Evolutionary conservation across 176 grass and related monocot genomes (phyloP).

Genomic region (Microstegium vimineum): DNA sequence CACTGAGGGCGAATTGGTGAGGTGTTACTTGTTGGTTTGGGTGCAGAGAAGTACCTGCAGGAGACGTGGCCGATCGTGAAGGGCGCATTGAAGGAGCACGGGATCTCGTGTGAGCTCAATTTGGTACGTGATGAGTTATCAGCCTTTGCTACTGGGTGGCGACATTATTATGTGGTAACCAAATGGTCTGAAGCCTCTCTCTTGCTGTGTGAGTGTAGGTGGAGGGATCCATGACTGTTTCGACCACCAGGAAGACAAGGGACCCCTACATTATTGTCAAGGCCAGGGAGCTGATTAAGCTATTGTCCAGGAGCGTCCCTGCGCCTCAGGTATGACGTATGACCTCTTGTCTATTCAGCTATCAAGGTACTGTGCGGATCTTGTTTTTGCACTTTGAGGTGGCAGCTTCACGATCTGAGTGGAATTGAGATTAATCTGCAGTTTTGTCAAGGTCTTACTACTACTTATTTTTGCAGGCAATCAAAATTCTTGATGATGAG

Average conservation of each 20-base stretch:
- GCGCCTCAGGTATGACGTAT: slow-evolving; percentile 75
- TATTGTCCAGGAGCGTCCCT: slow-evolving; percentile 87
- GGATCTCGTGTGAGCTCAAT: slow-evolving; percentile 86
- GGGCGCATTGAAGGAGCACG: slow-evolving; percentile 68
- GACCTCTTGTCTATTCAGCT: neutral
- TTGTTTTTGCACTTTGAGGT: neutral
- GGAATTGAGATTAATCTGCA: neutral
- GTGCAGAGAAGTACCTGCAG: slow-evolving; percentile 92
- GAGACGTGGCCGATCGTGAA: slow-evolving; percentile 88
- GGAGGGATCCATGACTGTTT: slow-evolving; percentile 96
- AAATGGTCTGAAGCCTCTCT: neutral
- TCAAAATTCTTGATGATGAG: slow-evolving; percentile 95
- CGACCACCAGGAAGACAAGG: slow-evolving; percentile 83
- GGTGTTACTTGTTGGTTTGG: neutral
- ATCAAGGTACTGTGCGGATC: neutral
- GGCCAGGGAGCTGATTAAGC: slow-evolving; percentile 82
- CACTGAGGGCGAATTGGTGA: neutral
- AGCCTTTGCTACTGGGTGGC: neutral
- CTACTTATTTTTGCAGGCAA: slow-evolving; percentile 51
- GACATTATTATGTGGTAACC: neutral
- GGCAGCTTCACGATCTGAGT: neutral
- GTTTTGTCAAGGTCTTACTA: neutral
- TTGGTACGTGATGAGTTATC: slow-evolving; percentile 39
- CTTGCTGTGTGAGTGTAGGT: slow-evolving; percentile 48
- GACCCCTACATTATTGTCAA: slow-evolving; percentile 93